phyloP scores from a whole-genome alignment of 2,329 filamentous ascomycete genomes.

The Clathrospora elynae region DNA sequence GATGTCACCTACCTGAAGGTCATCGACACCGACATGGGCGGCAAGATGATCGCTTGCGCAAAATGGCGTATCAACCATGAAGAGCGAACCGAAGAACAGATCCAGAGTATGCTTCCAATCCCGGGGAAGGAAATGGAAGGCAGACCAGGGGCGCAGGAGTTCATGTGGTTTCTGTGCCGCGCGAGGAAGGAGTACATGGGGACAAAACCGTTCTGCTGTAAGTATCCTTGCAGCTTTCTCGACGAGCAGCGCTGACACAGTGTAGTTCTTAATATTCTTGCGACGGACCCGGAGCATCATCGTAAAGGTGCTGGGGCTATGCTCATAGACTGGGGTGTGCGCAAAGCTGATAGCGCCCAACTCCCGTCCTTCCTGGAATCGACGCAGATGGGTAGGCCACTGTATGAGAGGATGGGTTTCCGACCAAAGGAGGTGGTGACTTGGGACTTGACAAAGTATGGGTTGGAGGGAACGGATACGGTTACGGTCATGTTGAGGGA shows the following conservation, averaged over 20 bases:
- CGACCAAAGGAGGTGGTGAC: conserved; percentile 21
- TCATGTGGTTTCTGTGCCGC: conserved; percentile 33
- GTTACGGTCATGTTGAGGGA: conserved; percentile 43
- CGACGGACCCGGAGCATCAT: conserved; percentile 49
- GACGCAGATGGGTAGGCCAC: conserved; percentile 45
- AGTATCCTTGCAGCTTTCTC: conserved; percentile 5
- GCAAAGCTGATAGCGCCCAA: conserved; percentile 48
- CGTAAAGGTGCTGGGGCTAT: conserved; percentile 50
- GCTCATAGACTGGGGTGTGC: conserved; percentile 49
- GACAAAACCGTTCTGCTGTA: conserved; percentile 44
- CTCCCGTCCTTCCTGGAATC: conserved; percentile 53
- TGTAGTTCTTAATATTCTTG: conserved; percentile 39
- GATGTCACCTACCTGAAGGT: conserved; percentile 41
- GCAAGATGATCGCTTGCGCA: conserved; percentile 42
- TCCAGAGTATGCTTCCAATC: conserved; percentile 36
- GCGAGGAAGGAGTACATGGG: conserved; percentile 41
- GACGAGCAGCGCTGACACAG: background rate
- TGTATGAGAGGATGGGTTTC: conserved; percentile 49
- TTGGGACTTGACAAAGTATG: conserved; percentile 40
- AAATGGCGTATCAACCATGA: conserved; percentile 46
- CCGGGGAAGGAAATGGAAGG: conserved; percentile 33
- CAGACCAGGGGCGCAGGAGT: conserved; percentile 33
- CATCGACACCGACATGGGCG: conserved; percentile 40
- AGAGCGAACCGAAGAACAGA: conserved; percentile 39
- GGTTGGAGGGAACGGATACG: conserved; percentile 31